Base-by-base conservation (phyloP, 192 early-diverging fungal species). In the Gonapodya prolifera region DNA sequence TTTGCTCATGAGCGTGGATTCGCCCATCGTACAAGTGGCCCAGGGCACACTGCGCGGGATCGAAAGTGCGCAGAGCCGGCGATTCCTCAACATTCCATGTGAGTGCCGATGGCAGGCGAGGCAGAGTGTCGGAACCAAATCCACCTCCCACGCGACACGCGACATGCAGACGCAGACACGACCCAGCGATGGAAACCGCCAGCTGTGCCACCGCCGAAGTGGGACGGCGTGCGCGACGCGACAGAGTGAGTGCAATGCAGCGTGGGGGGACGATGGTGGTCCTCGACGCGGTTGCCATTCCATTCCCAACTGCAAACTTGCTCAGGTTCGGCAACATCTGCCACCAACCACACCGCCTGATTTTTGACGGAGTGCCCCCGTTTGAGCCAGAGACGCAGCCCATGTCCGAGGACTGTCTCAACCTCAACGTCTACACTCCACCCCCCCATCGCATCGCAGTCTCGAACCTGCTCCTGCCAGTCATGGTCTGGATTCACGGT, bases 401-500 rank as follows among this genome's bases (percentile, higher is more conserved):
- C 23, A 87, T n/a, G n/a, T n/a, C n/a, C n/a, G n/a, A 89, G 35
- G 88, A 89, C 35, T 89, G 88, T 75, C 70, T 89, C 8, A 81
- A 85, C 16, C 75, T 89, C 34, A 89, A 89, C 61, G 78, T 89
- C 2, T 87, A n/a, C n/a, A n/a, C n/a, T 18, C 86, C 85, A 78
- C 34, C 78, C 76, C 30, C 32, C 35, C 1, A 71, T 73, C 30
- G 80, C n/a, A n/a, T n/a, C n/a, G n/a, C n/a, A n/a, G n/a, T n/a
- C n/a, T n/a, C 70, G n/a, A 34, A 34, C 1, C n/a, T n/a, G 23
- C 77, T 80, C 30, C 76, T 86, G n/a, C 90, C 91, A 33, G 91
- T 91, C 1, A 80, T 90, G 78, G 83, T 91, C 1, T 91, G 82
- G 73, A 83, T 91, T 32, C 85, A 91, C 70, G 87, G 87, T 13